A percentile compares a stretch with the other conserved stretches of the same genome.
These are phyloP conservation scores for Colletotrichum abscissum DNA, from an alignment of 2,329 filamentous ascomycete species.

Conservation along the genomic window DNA sequence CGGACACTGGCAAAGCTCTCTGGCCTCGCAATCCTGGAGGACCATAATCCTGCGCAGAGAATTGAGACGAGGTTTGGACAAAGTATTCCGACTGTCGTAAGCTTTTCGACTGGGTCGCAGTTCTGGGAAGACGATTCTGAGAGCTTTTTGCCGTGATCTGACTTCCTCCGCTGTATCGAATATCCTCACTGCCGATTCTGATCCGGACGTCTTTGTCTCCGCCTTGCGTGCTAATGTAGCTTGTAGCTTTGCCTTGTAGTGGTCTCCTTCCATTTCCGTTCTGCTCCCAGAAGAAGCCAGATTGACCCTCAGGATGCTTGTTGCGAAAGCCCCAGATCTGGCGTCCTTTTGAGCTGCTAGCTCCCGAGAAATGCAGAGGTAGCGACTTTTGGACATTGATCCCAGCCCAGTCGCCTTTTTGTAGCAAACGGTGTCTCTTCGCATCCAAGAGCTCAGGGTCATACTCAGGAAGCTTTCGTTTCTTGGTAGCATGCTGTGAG, in stretches of 20 bases:
- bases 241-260: neutral
- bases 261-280: neutral
- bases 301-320: neutral
- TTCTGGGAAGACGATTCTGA: neutral
- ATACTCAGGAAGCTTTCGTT: neutral
- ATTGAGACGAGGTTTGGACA: neutral
- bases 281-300: neutral
- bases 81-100: neutral
- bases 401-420: constrained; percentile 44
- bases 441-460: constrained; percentile 8
- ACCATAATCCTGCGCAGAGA: neutral
- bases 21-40: neutral
- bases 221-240: neutral
- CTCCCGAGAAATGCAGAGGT: constrained; percentile 10
- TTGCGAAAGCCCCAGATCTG: constrained; percentile 31
- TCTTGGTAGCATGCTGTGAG: neutral
- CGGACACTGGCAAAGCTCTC: neutral
- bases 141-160: neutral
- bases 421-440: constrained; percentile 35
- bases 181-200: constrained; percentile 32
- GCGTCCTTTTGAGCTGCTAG: neutral
- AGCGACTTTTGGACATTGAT: constrained; percentile 45
- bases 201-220: constrained; percentile 17
- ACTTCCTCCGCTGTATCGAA: constrained; percentile 1
- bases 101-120: neutral